These are phyloP conservation scores for Micromonas pusilla DNA, from an alignment of 139 green algal genomes.

Conservation along the genomic window DNA sequence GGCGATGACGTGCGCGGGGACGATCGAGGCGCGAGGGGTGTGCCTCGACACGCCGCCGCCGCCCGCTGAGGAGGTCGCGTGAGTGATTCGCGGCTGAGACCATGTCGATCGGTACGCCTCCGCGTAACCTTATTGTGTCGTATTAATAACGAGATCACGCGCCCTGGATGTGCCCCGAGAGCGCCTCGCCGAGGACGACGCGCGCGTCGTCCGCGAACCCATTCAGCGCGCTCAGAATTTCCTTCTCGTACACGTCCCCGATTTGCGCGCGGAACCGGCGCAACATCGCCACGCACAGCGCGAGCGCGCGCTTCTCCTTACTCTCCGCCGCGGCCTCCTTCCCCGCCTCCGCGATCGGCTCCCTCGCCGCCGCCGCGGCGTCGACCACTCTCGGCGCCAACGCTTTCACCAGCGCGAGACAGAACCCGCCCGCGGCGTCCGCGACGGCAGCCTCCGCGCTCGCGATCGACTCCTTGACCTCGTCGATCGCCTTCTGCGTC, in stretches of 20 bases:
- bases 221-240: neutral
- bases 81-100: no score
- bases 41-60: no score
- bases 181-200: neutral
- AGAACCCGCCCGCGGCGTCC: neutral
- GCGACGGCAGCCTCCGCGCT: neutral
- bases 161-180: no score
- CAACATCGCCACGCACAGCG: neutral
- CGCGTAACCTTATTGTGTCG: no score
- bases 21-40: no score
- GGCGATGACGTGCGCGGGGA: constrained; percentile 2
- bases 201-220: neutral
- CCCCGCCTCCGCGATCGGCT: neutral
- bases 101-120: no score
- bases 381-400: neutral
- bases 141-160: no score
- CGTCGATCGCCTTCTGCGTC: no score
- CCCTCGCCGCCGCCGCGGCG: no score
- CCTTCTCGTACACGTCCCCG: neutral
- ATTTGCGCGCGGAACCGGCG: neutral
- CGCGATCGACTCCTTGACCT: neutral
- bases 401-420: neutral
- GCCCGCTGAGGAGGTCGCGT: no score
- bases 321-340: neutral
- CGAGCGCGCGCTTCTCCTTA: neutral